These are phyloP conservation scores for Kwoniella sp. DNA, from an alignment of 768 basidiomycete species.

Conservation along the genomic window DNA sequence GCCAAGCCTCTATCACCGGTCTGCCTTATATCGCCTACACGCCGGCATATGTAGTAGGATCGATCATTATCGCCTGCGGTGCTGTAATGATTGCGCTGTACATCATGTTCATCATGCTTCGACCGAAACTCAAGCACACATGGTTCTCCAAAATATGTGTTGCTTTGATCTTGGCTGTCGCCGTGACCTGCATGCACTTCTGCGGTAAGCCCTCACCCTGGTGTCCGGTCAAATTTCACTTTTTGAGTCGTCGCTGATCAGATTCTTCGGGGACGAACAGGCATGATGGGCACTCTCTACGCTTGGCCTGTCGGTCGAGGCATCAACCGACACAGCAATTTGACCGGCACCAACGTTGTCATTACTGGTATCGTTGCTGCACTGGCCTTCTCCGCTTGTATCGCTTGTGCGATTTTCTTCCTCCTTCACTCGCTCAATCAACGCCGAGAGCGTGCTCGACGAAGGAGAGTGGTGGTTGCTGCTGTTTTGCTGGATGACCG, in stretches of 20 bases:
- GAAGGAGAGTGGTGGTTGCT: slow-evolving; percentile 55
- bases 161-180: slow-evolving; percentile 51
- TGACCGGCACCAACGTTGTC: slow-evolving; percentile 47
- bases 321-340: slow-evolving; percentile 27
- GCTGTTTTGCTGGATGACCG: slow-evolving; percentile 51
- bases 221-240: no score
- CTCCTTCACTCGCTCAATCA: slow-evolving; percentile 38
- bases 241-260: no score
- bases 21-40: slow-evolving; percentile 54
- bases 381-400: slow-evolving; percentile 53
- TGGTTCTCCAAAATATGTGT: slow-evolving; percentile 50
- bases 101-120: slow-evolving; percentile 57
- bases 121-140: slow-evolving; percentile 56
- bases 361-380: slow-evolving; percentile 54
- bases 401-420: slow-evolving; percentile 50
- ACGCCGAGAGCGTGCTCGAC: slow-evolving; percentile 32
- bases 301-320: slow-evolving; percentile 35
- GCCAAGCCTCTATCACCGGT: slow-evolving; percentile 54
- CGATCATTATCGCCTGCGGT: slow-evolving; percentile 54
- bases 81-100: slow-evolving; percentile 55
- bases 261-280: no score
- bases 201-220: slow-evolving; percentile 42
- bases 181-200: slow-evolving; percentile 55
- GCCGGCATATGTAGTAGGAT: slow-evolving; percentile 47
- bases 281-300: slow-evolving; percentile 50